Evolutionary conservation across 2,329 filamentous ascomycete species (phyloP).

Genomic region (Hymenoscyphus infarciens): DNA sequence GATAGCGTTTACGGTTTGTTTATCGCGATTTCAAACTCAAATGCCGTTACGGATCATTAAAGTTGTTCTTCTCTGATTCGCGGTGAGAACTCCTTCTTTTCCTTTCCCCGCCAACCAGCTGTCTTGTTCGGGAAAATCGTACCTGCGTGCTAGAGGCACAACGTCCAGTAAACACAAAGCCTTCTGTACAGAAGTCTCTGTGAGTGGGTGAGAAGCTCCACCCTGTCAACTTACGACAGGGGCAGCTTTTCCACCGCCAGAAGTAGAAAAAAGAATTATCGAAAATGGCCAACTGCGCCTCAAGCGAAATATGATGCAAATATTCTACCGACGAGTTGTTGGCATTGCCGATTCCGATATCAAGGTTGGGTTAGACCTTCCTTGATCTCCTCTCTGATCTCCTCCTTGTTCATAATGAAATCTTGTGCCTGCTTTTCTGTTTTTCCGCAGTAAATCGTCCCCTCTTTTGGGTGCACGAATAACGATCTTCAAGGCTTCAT

Average conservation of each 20-base stretch:
- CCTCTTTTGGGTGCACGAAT: constrained; percentile 1
- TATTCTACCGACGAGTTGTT: constrained; percentile 5
- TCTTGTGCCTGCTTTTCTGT: not conserved
- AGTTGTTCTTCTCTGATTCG: not conserved
- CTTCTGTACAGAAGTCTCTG: not conserved
- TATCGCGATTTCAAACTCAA: not conserved
- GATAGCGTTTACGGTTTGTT: not conserved
- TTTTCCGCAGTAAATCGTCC: not conserved
- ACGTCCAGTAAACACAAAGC: not conserved
- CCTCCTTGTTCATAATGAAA: not conserved
- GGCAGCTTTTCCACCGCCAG: constrained; percentile 4
- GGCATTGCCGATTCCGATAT: not conserved
- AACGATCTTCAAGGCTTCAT: not conserved
- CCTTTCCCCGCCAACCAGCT: not conserved
- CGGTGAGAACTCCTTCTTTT: not conserved
- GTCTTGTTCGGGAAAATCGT: not conserved
- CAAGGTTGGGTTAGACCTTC: constrained; percentile 5
- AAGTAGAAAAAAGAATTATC: constrained; percentile 6
- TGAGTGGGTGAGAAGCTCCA: constrained; percentile 2
- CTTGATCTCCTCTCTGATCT: not conserved
- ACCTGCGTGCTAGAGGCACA: constrained; percentile 3
- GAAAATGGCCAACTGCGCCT: constrained; percentile 13
- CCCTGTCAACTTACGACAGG: not conserved
- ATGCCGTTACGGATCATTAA: not conserved
- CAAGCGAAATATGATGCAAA: constrained; percentile 10